phyloP scores from a whole-genome alignment of 2,329 filamentous ascomycete species.

The Botryotinia calthae region DNA sequence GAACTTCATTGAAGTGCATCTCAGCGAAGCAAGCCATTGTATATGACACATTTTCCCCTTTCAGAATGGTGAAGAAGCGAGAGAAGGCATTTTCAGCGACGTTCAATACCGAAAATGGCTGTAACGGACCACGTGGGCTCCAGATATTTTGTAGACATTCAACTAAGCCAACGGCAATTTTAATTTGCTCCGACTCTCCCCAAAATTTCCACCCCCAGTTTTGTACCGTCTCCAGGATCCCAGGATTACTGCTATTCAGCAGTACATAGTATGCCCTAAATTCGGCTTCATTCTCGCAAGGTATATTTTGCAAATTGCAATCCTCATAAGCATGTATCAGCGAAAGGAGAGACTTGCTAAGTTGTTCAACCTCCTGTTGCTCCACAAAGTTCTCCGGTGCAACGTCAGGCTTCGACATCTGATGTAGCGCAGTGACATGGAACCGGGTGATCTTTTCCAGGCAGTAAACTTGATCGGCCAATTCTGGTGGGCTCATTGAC shows the following conservation, averaged over 20 bases:
- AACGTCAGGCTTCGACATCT: constrained; percentile 56
- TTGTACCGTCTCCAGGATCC: constrained; percentile 52
- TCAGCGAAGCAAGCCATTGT: constrained; percentile 69
- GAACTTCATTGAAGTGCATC: constrained; percentile 61
- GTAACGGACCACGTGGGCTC: constrained; percentile 56
- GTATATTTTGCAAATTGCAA: constrained; percentile 56
- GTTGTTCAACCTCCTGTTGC: constrained; percentile 66
- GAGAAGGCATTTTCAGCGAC: constrained; percentile 50
- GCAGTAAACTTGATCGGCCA: constrained; percentile 59
- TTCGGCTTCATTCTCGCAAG: constrained; percentile 62
- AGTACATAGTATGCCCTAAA: constrained; percentile 65
- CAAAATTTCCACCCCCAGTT: constrained; percentile 57
- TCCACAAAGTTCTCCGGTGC: constrained; percentile 61
- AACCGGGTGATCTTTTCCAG: constrained; percentile 66
- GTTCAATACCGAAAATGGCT: constrained; percentile 40
- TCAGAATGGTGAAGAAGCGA: constrained; percentile 60
- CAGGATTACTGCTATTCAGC: constrained; percentile 58
- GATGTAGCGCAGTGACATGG: constrained; percentile 63
- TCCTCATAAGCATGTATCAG: constrained; percentile 66
- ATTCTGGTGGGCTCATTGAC: constrained; percentile 52
- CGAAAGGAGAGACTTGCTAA: constrained; percentile 63
- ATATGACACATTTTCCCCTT: constrained; percentile 57
- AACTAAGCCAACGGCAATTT: constrained; percentile 59
- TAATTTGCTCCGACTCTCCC: constrained; percentile 57
- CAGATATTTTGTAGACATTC: constrained; percentile 59